A percentile compares a stretch with the other conserved stretches of the same genome.
Evolutionary conservation across 129 eudicot genomes (phyloP).

Genomic region (Flaveria ramosissima): DNA sequence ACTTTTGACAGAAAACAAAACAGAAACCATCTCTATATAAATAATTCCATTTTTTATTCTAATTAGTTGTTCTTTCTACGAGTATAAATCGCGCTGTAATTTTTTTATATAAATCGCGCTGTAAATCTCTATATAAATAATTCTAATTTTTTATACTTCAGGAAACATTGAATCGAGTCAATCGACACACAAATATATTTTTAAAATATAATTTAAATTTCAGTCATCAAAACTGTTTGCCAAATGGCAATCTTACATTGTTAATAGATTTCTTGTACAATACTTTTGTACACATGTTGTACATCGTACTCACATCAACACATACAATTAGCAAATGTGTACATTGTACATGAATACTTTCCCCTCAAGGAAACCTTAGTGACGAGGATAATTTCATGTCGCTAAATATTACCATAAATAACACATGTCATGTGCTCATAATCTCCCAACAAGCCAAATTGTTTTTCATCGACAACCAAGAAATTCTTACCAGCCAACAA

Average conservation of each 20-base stretch:
- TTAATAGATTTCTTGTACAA: slow-evolving; percentile 20
- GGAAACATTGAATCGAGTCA: slow-evolving; percentile 2
- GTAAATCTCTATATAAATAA: no score
- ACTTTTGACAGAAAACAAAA: no score
- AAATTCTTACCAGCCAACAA: slow-evolving; percentile 30
- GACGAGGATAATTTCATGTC: slow-evolving; percentile 33
- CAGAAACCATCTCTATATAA: no score
- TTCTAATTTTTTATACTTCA: not conserved
- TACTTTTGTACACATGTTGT: not conserved
- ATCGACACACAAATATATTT: not conserved
- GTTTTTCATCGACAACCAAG: slow-evolving; percentile 34
- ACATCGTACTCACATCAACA: not conserved
- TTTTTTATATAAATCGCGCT: no score
- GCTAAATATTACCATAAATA: slow-evolving; percentile 30
- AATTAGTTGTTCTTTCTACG: no score
- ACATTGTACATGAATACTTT: slow-evolving; percentile 22
- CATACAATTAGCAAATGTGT: slow-evolving; percentile 3
- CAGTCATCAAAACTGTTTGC: not conserved
- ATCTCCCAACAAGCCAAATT: slow-evolving; percentile 36
- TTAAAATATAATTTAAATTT: not conserved
- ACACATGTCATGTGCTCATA: slow-evolving; percentile 38
- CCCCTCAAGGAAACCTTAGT: slow-evolving; percentile 41
- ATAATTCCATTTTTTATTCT: no score
- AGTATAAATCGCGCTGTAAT: no score
- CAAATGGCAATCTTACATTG: slow-evolving; percentile 26